phyloP scores from a whole-genome alignment of 768 basidiomycete genomes.

The Megacollybia marginata region DNA sequence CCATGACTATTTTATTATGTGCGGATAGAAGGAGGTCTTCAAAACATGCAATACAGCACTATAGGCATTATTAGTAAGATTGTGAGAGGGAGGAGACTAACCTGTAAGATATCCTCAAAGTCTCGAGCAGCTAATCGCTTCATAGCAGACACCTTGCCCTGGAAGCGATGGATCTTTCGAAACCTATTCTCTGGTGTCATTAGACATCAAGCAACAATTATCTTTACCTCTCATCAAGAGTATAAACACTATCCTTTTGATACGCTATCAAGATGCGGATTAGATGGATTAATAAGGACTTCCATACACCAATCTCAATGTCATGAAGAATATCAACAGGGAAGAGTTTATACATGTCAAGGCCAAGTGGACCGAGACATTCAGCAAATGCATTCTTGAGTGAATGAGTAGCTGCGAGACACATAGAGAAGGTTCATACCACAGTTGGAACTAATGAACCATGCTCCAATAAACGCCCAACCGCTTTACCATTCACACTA shows the following conservation, averaged over 20 bases:
- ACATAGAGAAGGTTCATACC: conserved; percentile 10
- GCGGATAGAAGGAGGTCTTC: conserved; percentile 21
- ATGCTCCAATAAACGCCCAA: conserved; percentile 12
- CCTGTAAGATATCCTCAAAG: conserved; percentile 9
- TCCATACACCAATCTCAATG: conserved; percentile 28
- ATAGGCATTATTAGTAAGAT: not conserved
- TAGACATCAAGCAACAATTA: not conserved
- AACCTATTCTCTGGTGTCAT: conserved; percentile 13
- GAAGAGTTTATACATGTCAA: conserved; percentile 19
- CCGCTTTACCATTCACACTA: conserved; percentile 10
- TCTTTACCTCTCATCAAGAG: conserved; percentile 19
- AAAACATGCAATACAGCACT: conserved; percentile 31
- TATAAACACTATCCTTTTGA: conserved; percentile 4
- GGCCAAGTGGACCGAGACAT: conserved; percentile 6
- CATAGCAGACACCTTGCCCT: conserved; percentile 21
- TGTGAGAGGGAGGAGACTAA: conserved; percentile 15
- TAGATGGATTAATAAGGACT: conserved; percentile 21
- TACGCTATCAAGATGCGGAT: conserved; percentile 19
- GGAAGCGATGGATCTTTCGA: conserved; percentile 21
- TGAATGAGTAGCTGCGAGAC: not conserved
- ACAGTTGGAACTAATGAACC: conserved; percentile 18
- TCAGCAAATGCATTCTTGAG: conserved; percentile 13
- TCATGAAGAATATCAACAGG: conserved; percentile 28
- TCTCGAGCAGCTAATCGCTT: conserved; percentile 25
- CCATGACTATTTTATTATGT: conserved; percentile 14